These are phyloP conservation scores for Crithidia brevicula DNA, from an alignment of 208 protist genomes.

Conservation along the genomic window DNA sequence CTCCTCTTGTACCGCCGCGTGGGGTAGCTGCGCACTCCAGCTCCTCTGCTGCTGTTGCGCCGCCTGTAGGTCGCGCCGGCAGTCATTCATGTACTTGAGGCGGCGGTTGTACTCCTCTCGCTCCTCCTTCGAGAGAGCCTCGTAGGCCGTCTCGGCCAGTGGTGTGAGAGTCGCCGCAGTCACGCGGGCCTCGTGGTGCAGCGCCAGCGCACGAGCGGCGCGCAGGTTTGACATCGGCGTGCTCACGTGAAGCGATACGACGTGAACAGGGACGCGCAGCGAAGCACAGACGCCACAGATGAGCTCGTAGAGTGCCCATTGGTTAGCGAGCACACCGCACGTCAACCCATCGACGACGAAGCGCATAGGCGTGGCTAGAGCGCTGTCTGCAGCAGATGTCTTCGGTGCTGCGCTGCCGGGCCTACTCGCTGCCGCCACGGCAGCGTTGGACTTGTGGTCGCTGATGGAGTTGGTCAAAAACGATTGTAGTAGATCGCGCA, in stretches of 20 bases:
- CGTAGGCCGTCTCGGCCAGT: constrained; percentile 80
- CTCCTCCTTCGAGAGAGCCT: constrained; percentile 44
- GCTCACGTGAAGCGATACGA: constrained; percentile 72
- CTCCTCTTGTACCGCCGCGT: constrained; percentile 28
- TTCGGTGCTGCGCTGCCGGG: no score
- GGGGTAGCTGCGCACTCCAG: constrained; percentile 28
- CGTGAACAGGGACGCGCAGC: constrained; percentile 39
- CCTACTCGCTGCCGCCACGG: no score
- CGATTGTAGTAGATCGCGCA: constrained; percentile 31
- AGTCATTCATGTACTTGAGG: constrained; percentile 85
- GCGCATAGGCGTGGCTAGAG: constrained; percentile 18
- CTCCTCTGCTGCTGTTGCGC: constrained; percentile 25
- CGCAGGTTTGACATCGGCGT: constrained; percentile 67
- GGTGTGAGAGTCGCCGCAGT: constrained; percentile 46
- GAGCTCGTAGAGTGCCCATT: constrained; percentile 49
- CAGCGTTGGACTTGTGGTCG: not conserved
- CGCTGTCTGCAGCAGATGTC: no score
- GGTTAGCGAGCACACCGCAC: constrained; percentile 59
- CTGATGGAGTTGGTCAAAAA: constrained; percentile 30
- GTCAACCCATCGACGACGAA: constrained; percentile 79
- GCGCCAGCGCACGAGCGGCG: constrained; percentile 36
- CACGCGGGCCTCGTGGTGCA: constrained; percentile 38
- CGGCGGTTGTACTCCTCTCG: constrained; percentile 74
- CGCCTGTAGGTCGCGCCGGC: constrained; percentile 56
- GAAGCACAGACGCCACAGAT: constrained; percentile 44